These are phyloP conservation scores for Zea luxurians DNA, from an alignment of 176 grass and related monocot genomes.

Conservation along the genomic window DNA sequence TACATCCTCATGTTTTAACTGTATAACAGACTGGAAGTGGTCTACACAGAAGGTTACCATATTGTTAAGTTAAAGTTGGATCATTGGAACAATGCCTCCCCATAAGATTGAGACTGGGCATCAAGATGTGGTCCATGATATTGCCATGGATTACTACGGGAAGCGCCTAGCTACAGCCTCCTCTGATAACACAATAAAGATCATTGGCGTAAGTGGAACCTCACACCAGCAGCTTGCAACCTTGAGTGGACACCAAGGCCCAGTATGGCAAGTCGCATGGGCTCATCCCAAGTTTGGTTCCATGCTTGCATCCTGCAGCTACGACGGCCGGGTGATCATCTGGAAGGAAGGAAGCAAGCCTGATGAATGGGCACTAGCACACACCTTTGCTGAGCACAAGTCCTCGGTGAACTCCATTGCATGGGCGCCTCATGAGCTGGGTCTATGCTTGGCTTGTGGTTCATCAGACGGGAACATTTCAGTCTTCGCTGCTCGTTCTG, in stretches of 20 bases:
- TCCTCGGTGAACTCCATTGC: slow-evolving; percentile 75
- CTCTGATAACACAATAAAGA: slow-evolving; percentile 68
- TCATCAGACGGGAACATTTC: slow-evolving; percentile 81
- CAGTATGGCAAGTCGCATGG: slow-evolving; percentile 78
- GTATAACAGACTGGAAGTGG: slow-evolving; percentile 8
- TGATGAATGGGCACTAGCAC: slow-evolving; percentile 60
- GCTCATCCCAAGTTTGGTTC: slow-evolving; percentile 80
- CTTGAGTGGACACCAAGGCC: slow-evolving; percentile 66
- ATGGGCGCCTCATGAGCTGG: slow-evolving; percentile 76
- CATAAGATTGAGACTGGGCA: slow-evolving; percentile 73
- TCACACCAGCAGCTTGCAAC: slow-evolving; percentile 72
- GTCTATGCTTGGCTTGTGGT: slow-evolving; percentile 66
- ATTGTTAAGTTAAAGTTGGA: slow-evolving; percentile 8
- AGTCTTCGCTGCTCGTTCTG: slow-evolving; percentile 62
- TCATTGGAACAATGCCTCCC: slow-evolving; percentile 52
- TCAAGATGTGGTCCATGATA: slow-evolving; percentile 71
- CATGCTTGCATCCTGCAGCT: slow-evolving; percentile 74
- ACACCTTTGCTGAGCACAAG: slow-evolving; percentile 66
- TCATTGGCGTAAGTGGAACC: slow-evolving; percentile 67
- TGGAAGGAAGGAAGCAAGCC: slow-evolving; percentile 83
- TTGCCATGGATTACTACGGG: slow-evolving; percentile 73
- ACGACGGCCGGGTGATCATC: slow-evolving; percentile 67
- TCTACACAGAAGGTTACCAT: neutral
- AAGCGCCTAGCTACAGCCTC: slow-evolving; percentile 77
- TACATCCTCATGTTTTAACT: neutral